Evolutionary conservation across 345 rosid species (phyloP).

Genomic region (Gossypium herbaceum): DNA sequence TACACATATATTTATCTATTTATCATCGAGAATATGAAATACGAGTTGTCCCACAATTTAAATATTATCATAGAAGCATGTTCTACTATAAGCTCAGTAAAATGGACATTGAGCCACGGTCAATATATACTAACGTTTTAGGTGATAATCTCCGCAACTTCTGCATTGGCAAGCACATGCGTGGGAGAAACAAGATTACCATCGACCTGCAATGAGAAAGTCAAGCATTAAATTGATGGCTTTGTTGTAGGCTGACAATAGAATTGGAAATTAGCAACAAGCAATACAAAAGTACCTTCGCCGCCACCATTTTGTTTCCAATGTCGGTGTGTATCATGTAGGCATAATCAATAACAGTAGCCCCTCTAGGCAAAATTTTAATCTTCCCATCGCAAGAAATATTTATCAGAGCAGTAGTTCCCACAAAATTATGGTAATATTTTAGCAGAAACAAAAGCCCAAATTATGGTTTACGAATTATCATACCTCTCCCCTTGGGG

Average conservation of each 20-base stretch:
- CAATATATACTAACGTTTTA: conserved; percentile 59
- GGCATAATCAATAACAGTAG: conserved; percentile 91
- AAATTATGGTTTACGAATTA: neutral
- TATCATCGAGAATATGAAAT: neutral
- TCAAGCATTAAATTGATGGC: neutral
- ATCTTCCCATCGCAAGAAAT: conserved; percentile 45
- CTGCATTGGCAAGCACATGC: conserved; percentile 88
- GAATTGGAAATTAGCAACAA: conserved; percentile 2
- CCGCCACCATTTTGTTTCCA: conserved; percentile 97
- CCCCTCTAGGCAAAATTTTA: conserved; percentile 88
- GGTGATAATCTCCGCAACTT: conserved; percentile 93
- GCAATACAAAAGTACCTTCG: conserved; percentile 56
- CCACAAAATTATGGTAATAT: conserved; percentile 10
- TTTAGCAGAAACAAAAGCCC: neutral
- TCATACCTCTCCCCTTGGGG: conserved; percentile 73
- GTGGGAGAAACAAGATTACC: conserved; percentile 88
- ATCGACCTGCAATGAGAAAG: conserved; percentile 64
- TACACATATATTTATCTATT: neutral
- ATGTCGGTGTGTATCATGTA: conserved; percentile 95
- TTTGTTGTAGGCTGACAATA: neutral
- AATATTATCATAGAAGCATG: conserved; percentile 1
- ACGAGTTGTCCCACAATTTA: neutral
- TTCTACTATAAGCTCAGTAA: neutral
- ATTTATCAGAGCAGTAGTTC: conserved; percentile 14
- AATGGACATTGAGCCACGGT: conserved; percentile 12